A percentile compares a stretch with the other conserved stretches of the same genome.
phyloP scores from a whole-genome alignment of 306 rosid genomes.

The Cotoneaster glaucophyllus region DNA sequence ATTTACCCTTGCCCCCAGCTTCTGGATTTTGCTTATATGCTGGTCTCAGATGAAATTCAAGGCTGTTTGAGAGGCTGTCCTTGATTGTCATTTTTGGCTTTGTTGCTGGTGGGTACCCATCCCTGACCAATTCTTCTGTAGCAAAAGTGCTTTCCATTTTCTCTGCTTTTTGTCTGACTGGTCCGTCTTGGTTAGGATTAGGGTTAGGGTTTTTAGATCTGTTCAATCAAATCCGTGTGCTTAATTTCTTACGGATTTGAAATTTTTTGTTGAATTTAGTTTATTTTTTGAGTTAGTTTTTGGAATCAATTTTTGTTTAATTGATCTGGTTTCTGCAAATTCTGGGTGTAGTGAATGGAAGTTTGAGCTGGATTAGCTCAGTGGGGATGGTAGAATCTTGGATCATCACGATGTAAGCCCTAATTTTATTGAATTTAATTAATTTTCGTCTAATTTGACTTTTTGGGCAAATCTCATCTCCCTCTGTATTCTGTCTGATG shows the following conservation, averaged over 20 bases:
- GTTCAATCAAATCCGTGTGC: conserved; percentile 13
- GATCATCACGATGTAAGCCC: conserved; percentile 23
- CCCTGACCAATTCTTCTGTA: conserved; percentile 2
- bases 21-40: conserved; percentile 1
- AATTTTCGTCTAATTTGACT: neutral
- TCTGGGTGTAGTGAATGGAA: conserved; percentile 12
- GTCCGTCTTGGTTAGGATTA: conserved; percentile 9
- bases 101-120: conserved; percentile 17
- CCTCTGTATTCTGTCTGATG: conserved; percentile 14
- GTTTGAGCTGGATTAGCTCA: conserved; percentile 23
- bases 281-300: neutral
- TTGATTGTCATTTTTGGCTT: conserved; percentile 14
- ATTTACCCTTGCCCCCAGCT: conserved; percentile 30
- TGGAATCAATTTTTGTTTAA: neutral
- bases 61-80: conserved; percentile 8
- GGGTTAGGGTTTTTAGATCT: conserved; percentile 35
- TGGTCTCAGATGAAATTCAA: conserved; percentile 2
- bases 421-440: neutral
- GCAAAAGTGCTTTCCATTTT: neutral
- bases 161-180: neutral
- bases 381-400: conserved; percentile 10
- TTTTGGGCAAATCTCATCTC: neutral
- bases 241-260: neutral
- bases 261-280: neutral
- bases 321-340: neutral